Base-by-base conservation (phyloP, 352 stramenopile genomes). In the Pythium periplocum region DNA sequence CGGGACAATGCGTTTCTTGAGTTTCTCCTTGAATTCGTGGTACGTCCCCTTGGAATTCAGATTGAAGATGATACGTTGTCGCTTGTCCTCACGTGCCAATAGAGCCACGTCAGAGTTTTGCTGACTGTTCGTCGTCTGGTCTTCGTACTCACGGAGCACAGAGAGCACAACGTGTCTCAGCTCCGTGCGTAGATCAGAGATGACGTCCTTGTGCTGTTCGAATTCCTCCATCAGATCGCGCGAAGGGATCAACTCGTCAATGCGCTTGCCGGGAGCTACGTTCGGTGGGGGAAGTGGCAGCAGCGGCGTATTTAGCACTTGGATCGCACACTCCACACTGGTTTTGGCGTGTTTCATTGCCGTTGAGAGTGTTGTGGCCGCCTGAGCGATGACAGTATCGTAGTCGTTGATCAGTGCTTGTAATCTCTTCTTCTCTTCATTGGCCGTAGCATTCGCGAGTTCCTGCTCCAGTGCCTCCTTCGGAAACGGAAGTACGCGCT, bases 1-100 rank as follows among this genome's bases (percentile, higher is more conserved):
- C 6, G 75, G 69, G 6, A 92, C 65, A n/a, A 93, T 68, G 42
- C 73, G 80, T 57, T 88, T 89, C 67, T 91, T 91, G 45, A 94
- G 78, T 45, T 78, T 61, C 55, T 94, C 78, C 50, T 92, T 94
- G 51, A 94, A 90, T 17, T 66, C 66, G 53, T 92, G 83, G 60
- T 94, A 94, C 32, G 71, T 57, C 10, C 83, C 80, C 36, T 90
- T 68, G 2, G 82, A 75, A 58, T 94, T 94, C 2, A 94, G 64
- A 6, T 80, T 66, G 45, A 88, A 91, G 32, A 94, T 75, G 10
- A 94, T 71, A 31, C 69, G 75, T 59, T 87, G 77, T 10, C 73
- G 75, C 61, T 86, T 85, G 2, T 90, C 79, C 32, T 89, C 75
- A 32, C 79, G 74, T 7, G 55, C 30, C 30, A 68, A 45, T n/a